phyloP scores from a whole-genome alignment of 345 rosid species.

The Capsella bursapastoris region DNA sequence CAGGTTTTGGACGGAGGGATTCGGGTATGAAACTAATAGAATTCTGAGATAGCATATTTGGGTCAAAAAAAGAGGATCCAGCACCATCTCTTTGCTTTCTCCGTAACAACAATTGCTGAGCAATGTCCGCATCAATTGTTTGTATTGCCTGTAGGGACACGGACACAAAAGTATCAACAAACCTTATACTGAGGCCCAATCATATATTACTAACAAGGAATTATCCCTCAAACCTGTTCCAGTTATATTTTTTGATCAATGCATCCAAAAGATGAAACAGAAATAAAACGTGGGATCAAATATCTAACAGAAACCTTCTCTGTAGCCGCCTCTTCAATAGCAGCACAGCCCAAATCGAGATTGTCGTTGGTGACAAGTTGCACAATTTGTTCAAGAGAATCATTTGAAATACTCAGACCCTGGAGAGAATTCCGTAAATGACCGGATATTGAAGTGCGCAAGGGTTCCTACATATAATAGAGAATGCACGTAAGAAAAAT shows the following conservation, averaged over 20 bases:
- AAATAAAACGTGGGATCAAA: conserved; percentile 1
- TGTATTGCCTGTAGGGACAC: conserved; percentile 68
- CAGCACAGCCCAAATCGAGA: conserved; percentile 99
- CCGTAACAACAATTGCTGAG: conserved; percentile 74
- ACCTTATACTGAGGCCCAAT: conserved; percentile 2
- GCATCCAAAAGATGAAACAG: background rate
- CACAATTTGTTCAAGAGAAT: conserved; percentile 87
- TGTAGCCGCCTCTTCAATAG: conserved; percentile 96
- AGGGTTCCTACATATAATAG: conserved; percentile 70
- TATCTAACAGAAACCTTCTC: conserved; percentile 66
- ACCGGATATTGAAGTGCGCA: conserved; percentile 85
- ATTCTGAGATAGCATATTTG: conserved; percentile 70
- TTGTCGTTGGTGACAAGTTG: conserved; percentile 97
- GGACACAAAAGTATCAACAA: conserved; percentile 2
- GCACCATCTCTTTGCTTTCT: conserved; percentile 89
- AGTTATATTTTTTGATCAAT: background rate
- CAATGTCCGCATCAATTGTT: conserved; percentile 90
- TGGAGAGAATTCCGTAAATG: conserved; percentile 82
- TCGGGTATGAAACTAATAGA: conserved; percentile 81
- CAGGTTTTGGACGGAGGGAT: conserved; percentile 93
- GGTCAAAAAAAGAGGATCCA: conserved; percentile 69
- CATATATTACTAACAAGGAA: conserved; percentile 3
- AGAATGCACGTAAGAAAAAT: conserved; percentile 2
- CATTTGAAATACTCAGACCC: conserved; percentile 65
- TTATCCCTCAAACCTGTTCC: background rate